A percentile compares a stretch with the other conserved stretches of the same genome.
Evolutionary conservation across 2,329 filamentous ascomycete genomes (phyloP).

Genomic region (Pestalotiopsis sp.): DNA sequence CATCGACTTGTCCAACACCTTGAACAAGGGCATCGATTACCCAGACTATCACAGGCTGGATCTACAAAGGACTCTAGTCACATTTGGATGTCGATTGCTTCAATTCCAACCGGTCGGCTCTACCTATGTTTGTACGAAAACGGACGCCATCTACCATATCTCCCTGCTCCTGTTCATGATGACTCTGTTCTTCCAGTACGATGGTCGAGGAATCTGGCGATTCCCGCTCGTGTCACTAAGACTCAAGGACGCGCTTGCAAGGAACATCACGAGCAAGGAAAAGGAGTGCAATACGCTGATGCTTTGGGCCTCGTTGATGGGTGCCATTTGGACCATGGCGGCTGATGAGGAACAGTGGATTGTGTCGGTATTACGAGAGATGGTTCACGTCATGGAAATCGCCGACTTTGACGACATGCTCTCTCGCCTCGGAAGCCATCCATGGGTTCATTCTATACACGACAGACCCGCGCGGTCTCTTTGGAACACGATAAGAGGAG

Average conservation of each 20-base stretch:
- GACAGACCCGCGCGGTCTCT: not conserved
- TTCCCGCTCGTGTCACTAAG: not conserved
- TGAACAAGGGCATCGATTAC: not conserved
- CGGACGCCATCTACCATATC: not conserved
- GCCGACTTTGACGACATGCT: not conserved
- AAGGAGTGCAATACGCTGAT: not conserved
- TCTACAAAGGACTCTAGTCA: not conserved
- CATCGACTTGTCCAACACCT: not conserved
- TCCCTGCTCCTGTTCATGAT: not conserved
- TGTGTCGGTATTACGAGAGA: not conserved
- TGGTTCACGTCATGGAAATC: not conserved
- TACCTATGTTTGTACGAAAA: not conserved
- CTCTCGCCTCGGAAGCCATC: not conserved
- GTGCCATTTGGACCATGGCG: not conserved
- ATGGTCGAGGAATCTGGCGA: not conserved
- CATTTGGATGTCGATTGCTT: slow-evolving; percentile 2
- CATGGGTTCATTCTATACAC: slow-evolving; percentile 1
- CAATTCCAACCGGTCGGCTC: not conserved
- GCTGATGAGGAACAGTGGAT: not conserved
- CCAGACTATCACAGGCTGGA: not conserved
- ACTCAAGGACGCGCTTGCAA: not conserved
- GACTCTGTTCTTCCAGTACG: slow-evolving; percentile 3
- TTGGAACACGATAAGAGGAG: not conserved
- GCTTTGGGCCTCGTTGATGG: slow-evolving; percentile 2
- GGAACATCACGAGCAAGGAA: not conserved